A percentile compares a stretch with the other conserved stretches of the same genome.
These are phyloP conservation scores for Chaetomiaceae sp. DNA, from an alignment of 2,329 filamentous ascomycete genomes.

Conservation along the genomic window DNA sequence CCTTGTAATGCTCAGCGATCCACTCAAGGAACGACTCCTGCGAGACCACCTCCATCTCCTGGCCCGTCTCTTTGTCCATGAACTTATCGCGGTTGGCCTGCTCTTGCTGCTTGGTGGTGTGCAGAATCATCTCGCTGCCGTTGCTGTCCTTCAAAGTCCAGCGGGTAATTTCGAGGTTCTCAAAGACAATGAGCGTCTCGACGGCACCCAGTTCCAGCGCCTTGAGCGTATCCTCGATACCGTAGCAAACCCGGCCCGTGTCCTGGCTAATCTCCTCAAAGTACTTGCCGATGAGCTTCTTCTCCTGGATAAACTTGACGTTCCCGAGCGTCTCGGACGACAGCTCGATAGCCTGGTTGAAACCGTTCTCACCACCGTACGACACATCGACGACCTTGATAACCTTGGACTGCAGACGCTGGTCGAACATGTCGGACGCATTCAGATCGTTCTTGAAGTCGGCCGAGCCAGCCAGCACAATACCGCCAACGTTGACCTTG, in stretches of 20 bases:
- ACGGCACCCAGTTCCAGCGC: slow-evolving; percentile 92
- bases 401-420: slow-evolving; percentile 85
- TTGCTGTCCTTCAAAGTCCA: slow-evolving; percentile 80
- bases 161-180: slow-evolving; percentile 92
- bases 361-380: slow-evolving; percentile 97
- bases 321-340: slow-evolving; percentile 94
- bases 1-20: slow-evolving; percentile 97
- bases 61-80: slow-evolving; percentile 90
- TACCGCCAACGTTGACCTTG: slow-evolving; percentile 94
- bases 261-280: slow-evolving; percentile 99
- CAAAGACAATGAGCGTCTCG: slow-evolving; percentile 92
- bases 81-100: slow-evolving; percentile 71
- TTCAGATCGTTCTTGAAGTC: slow-evolving; percentile 99
- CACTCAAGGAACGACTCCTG: slow-evolving; percentile 96
- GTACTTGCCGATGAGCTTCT: slow-evolving; percentile 98
- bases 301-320: slow-evolving; percentile 99
- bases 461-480: slow-evolving; percentile 93
- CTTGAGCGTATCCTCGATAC: slow-evolving; percentile 96
- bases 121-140: slow-evolving; percentile 68
- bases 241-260: slow-evolving; percentile 94
- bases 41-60: slow-evolving; percentile 92
- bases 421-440: slow-evolving; percentile 94
- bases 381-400: slow-evolving; percentile 99
- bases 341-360: slow-evolving; percentile 98
- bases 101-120: slow-evolving; percentile 87